phyloP scores from a whole-genome alignment of 2,329 filamentous ascomycete genomes.

The Aschersonia sp. region DNA sequence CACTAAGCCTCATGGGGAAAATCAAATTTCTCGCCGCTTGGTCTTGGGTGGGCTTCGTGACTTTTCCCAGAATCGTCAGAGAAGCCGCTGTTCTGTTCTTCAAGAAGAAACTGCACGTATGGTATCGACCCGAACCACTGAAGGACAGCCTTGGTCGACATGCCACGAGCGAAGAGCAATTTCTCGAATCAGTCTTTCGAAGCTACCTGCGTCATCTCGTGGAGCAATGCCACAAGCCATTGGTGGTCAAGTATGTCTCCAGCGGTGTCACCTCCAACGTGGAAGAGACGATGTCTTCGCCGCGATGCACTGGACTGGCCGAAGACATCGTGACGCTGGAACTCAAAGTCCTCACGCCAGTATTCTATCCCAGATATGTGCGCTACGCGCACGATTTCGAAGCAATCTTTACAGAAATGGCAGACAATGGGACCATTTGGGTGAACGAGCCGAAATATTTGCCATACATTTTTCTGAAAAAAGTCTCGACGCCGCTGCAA shows the following conservation, averaged over 20 bases:
- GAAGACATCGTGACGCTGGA: constrained; percentile 25
- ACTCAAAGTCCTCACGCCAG: constrained; percentile 45
- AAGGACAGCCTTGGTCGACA: constrained; percentile 37
- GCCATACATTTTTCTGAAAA: constrained; percentile 27
- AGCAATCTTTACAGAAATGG: constrained; percentile 43
- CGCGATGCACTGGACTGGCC: constrained; percentile 7
- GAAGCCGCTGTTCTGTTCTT: constrained; percentile 46
- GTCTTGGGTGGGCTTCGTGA: constrained; percentile 55
- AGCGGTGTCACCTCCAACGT: constrained; percentile 26
- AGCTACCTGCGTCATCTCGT: constrained; percentile 35
- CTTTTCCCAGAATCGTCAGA: constrained; percentile 48
- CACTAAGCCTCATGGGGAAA: constrained; percentile 27
- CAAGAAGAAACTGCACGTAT: constrained; percentile 42
- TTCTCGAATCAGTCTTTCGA: constrained; percentile 31
- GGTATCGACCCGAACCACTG: constrained; percentile 49
- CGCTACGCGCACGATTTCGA: constrained; percentile 47
- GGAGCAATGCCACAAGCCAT: constrained; percentile 22
- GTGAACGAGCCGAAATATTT: constrained; percentile 40
- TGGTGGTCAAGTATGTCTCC: constrained; percentile 39
- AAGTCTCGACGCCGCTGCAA: constrained; percentile 18
- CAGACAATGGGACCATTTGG: constrained; percentile 43
- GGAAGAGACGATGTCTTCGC: constrained; percentile 23
- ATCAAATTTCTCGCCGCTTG: constrained; percentile 35
- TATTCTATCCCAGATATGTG: constrained; percentile 52
- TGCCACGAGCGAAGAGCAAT: constrained; percentile 33